Evolutionary conservation across 2,329 filamentous ascomycete species (phyloP), one percentile per base, ranked within the genome.

Genomic region (Aspergillus sp.): DNA sequence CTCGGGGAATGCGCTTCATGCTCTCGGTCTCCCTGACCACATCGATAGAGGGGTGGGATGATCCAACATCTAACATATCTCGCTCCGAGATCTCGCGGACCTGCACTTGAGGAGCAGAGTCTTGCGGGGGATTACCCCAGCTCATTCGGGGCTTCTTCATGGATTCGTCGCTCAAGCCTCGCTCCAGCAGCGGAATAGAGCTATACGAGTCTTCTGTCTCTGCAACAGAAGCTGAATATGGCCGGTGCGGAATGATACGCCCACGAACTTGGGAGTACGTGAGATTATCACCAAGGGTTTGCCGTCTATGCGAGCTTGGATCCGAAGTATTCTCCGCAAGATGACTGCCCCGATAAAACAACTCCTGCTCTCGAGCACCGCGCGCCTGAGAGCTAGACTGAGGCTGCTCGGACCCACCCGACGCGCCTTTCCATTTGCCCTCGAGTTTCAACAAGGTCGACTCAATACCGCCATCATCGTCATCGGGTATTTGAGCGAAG

Each of bases 381-480:
- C 60, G 84, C 93, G 10, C 94, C 94, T 74, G 99, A 94, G 0
- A 99, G 79, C 65, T 97, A 97, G 61, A 92, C 74, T 47, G 99
- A 71, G 0, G 94, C 7, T 42, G 7, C 19, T 42, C 40, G 4
- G 19, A 22, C 17, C n/a, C 19, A 22, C 35, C 50, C 30, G 56
- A 41, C 17, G 45, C 17, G 2, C 46, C 54, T 45, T 56, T 52
- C 65, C 87, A 94, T 60, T 84, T 93, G 9, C 94, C 94, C 74
- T 99, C 94, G 0, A 99, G 79, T 65, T 97, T 99, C 61, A 92
- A 74, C 47, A 99, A 71, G 0, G 94, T 90, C n/a, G 92, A 91
- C 66, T 97, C 94, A 22, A 97, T 86, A 11, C 93, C 93, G 6
- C 90, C 90, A 65, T 95, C 89, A 43, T 87, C 86, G 55, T 95